Base-by-base conservation (phyloP, 768 basidiomycete genomes). In the Coprinopsis marcescibilis region DNA sequence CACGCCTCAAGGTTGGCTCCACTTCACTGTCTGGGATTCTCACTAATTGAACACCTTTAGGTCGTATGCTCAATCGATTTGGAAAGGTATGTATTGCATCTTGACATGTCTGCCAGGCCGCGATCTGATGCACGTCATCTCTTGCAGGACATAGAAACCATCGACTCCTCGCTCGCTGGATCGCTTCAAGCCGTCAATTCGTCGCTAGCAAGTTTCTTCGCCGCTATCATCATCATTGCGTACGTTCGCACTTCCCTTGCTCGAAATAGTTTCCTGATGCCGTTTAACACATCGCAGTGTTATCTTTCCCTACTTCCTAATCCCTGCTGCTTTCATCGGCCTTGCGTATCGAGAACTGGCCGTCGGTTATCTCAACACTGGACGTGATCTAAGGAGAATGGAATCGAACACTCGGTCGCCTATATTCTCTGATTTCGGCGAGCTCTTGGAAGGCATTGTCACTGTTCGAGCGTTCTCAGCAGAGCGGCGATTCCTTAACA, bases 391-490 rank as follows among this genome's bases (percentile, higher is more conserved):
- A 15, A 77, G 90, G 48, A 76, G 93, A 15, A 89, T 96, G 82
- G 93, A 95, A 61, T 89, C 89, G 1, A 94, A 89, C 55, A 79
- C 85, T 1, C 74, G 89, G 11, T 88, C 85, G 0, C 87, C 90
- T 0, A 89, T 90, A 51, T 89, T 85, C 64, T 84, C 85, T 5
- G 85, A 83, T 46, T 92, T 90, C 52, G 78, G 79, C 11, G 89
- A 91, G 57, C 64, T 93, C 8, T 63, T 95, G 15, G 87, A 92
- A 43, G 91, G 91, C 19, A 88, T 94, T 36, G 87, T 92, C n/a
- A 92, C 91, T 4, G 87, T 95, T 33, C 78, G 93, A 47, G 93
- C 93, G 0, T 97, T 95, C 66, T 83, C 86, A 0, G 85, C 81
- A 0, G 91, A 95, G 59, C 67, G 67, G 32, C 68, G 78, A 3